Base-by-base conservation (phyloP, 176 grass and related monocot species). In the Juncus inflexus region DNA sequence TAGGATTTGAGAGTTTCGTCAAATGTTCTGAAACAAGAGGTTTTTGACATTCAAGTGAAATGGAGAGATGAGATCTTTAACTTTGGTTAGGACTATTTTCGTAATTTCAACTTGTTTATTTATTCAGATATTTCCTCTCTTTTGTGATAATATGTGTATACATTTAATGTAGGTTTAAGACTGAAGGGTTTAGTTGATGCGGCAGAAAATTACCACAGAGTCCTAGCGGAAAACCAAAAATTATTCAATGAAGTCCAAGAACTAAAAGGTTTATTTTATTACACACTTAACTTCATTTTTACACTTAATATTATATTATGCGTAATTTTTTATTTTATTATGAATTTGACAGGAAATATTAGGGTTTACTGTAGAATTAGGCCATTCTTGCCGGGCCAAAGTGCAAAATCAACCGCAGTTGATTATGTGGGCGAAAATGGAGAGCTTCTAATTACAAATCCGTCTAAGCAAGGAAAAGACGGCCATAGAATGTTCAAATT, bases 241-340 rank as follows among this genome's bases (percentile, higher is more conserved):
- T 65, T 99, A 62, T 99, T 90, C 57, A 99, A 99, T 76, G 95
- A 99, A 78, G 78, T 99, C 35, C 89, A 94, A 37, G 95, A 99
- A 84, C 55, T 99, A 76, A 99, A 94, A 94, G 95, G 95, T 99
- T 84, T 53, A 63, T 70, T 60, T 0, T 61, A 3, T 68, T 9
- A 2, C 65, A 79, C 16, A 19, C 37, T n/a, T n/a, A n/a, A 65
- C 64, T 78, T 3, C 19, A 60, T 40, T 78, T 14, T 66, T 75
- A 52, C 67, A n/a, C 60, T 70, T 78, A 4, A 28, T 28, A 28
- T 28, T 28, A 28, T 28, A 28, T 28, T 28, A 28, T 69, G n/a
- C 55, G 1, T 58, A 71, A 11, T 59, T 14, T 42, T 19, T 7
- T 55, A 42, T 11, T 68, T 51, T 68, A 45, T 59, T 71, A 13